Percentiles rank a stretch among this genome's conserved stretches.
phyloP scores from a whole-genome alignment of 176 grass and related monocot species.

The Bonia amplexicaulis region DNA sequence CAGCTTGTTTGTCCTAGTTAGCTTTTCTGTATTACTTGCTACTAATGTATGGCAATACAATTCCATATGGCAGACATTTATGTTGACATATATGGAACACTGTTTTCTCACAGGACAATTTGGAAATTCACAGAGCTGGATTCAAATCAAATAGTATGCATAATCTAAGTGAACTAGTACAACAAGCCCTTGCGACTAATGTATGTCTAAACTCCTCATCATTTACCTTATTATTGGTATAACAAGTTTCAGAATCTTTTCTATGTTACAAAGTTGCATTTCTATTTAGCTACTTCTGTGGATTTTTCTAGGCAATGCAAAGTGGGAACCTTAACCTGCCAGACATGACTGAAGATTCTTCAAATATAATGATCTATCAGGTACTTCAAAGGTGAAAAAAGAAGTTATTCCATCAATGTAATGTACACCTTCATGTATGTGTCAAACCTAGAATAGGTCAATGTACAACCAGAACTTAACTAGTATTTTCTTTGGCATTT shows the following conservation, averaged over 20 bases:
- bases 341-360: constrained; percentile 68
- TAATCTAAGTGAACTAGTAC: constrained; percentile 88
- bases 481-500: constrained; percentile 18
- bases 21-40: background rate
- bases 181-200: constrained; percentile 62
- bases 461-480: background rate
- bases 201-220: constrained; percentile 50
- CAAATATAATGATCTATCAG: constrained; percentile 89
- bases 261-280: constrained; percentile 9
- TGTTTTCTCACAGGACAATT: constrained; percentile 54
- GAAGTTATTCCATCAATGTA: background rate
- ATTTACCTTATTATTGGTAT: constrained; percentile 24
- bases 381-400: constrained; percentile 35
- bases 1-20: constrained; percentile 1
- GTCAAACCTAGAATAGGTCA: background rate
- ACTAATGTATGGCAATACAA: constrained; percentile 3
- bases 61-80: constrained; percentile 20
- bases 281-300: constrained; percentile 5
- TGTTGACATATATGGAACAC: constrained; percentile 3
- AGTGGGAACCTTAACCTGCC: constrained; percentile 66
- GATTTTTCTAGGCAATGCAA: constrained; percentile 72
- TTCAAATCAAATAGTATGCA: constrained; percentile 89
- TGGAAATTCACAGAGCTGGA: constrained; percentile 75
- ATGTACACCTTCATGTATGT: constrained; percentile 3
- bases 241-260: background rate